phyloP scores from a whole-genome alignment of 805 yeast genomes.

The Schizosaccharomyces pombe region DNA sequence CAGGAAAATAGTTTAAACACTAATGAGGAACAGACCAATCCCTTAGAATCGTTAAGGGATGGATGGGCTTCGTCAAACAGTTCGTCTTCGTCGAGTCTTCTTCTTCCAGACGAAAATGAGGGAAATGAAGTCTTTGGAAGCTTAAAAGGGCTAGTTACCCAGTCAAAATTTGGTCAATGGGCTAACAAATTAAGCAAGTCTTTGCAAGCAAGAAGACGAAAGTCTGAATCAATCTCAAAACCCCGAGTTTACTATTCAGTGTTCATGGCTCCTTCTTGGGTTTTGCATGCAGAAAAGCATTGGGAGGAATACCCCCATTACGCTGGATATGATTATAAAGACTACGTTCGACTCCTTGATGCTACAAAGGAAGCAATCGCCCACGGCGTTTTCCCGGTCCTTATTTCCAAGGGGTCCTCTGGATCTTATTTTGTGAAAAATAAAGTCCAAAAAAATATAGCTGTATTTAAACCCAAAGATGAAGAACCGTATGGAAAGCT shows the following conservation, averaged over 20 bases:
- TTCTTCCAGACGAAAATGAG: background rate
- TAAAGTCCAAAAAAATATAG: constrained; percentile 20
- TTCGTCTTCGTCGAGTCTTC: background rate
- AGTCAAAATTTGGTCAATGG: background rate
- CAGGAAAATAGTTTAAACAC: background rate
- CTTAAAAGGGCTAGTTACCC: background rate
- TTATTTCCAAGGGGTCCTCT: constrained; percentile 43
- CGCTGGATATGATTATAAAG: background rate
- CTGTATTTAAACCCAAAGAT: constrained; percentile 55
- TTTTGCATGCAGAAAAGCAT: background rate
- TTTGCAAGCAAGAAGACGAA: background rate
- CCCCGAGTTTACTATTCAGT: constrained; percentile 1
- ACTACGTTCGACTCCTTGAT: background rate
- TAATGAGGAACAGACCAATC: background rate
- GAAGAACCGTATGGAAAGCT: constrained; percentile 64
- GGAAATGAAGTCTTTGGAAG: background rate
- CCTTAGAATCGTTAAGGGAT: too few relatives aligned
- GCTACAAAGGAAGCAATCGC: constrained; percentile 21
- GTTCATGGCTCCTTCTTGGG: background rate
- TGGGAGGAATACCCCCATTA: background rate
- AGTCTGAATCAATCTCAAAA: background rate
- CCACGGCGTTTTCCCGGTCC: constrained; percentile 23
- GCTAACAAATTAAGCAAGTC: background rate
- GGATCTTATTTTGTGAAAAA: constrained; percentile 41
- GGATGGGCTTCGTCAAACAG: too few relatives aligned